A percentile compares a stretch with the other conserved stretches of the same genome.
Evolutionary conservation across 2,329 filamentous ascomycete species (phyloP).

Genomic region (Sphaceloma murrayae): DNA sequence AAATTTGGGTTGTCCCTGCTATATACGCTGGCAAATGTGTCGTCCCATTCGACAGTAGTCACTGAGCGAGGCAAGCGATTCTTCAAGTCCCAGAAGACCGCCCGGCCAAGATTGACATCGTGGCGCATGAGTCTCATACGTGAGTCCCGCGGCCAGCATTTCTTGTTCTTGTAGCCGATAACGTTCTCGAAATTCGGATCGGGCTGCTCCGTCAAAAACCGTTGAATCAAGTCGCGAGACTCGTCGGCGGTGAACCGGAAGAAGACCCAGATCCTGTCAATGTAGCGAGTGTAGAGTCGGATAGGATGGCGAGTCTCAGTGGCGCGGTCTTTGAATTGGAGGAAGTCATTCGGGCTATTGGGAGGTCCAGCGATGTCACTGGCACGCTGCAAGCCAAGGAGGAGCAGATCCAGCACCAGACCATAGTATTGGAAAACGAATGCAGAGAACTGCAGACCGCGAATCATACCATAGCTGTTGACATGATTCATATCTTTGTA

Average conservation of each 20-base stretch:
- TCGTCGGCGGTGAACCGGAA: slow-evolving; percentile 89
- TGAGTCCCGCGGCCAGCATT: slow-evolving; percentile 96
- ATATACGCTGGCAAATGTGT: slow-evolving; percentile 96
- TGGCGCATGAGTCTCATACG: slow-evolving; percentile 98
- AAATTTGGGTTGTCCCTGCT: slow-evolving; percentile 96
- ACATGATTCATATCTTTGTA: slow-evolving; percentile 99
- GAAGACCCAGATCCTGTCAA: slow-evolving; percentile 98
- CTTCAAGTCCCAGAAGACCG: slow-evolving; percentile 98
- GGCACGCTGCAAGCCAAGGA: slow-evolving; percentile 89
- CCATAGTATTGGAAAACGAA: slow-evolving; percentile 99
- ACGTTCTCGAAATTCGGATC: slow-evolving; percentile 99
- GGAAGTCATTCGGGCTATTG: slow-evolving; percentile 88
- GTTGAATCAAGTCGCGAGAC: slow-evolving; percentile 88
- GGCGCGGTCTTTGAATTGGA: slow-evolving; percentile 89
- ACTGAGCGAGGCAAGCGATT: slow-evolving; percentile 89
- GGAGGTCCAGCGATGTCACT: slow-evolving; percentile 95
- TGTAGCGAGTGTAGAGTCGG: slow-evolving; percentile 92
- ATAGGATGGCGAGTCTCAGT: slow-evolving; percentile 92
- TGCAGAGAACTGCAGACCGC: slow-evolving; percentile 92
- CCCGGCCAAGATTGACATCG: slow-evolving; percentile 92
- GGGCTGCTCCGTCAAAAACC: slow-evolving; percentile 94
- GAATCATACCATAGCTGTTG: slow-evolving; percentile 97
- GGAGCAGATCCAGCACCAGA: slow-evolving; percentile 81
- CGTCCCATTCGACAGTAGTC: slow-evolving; percentile 98
- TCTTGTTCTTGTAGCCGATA: slow-evolving; percentile 98